Evolutionary conservation across 176 grass and related monocot genomes (phyloP).

Genomic region (Guadua angustifolia): DNA sequence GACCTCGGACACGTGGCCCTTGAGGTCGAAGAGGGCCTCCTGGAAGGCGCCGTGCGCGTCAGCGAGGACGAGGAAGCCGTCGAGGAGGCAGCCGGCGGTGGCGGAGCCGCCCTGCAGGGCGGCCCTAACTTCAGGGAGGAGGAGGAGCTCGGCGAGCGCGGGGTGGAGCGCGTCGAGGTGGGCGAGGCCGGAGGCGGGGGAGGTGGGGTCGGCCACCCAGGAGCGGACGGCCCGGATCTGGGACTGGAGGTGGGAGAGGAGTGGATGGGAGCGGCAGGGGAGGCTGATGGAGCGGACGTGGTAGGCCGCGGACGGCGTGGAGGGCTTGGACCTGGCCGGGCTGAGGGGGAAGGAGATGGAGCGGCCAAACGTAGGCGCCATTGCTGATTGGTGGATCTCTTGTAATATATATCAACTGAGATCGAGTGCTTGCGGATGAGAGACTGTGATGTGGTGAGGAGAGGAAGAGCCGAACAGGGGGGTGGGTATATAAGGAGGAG

Average conservation of each 20-base stretch:
- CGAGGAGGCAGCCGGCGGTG: constrained; percentile 51
- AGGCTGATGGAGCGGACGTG: constrained; percentile 62
- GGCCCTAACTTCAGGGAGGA: constrained; percentile 41
- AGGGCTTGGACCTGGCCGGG: constrained; percentile 17
- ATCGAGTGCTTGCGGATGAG: not conserved
- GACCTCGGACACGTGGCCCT: constrained; percentile 40
- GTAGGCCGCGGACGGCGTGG: not conserved
- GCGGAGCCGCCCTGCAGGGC: not conserved
- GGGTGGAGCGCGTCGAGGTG: constrained; percentile 62
- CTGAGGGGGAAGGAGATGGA: constrained; percentile 65
- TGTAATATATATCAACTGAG: too few species aligned
- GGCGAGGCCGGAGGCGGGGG: constrained; percentile 36
- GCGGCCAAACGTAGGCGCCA: constrained; percentile 67
- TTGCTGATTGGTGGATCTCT: not conserved
- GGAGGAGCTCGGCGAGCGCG: constrained; percentile 54
- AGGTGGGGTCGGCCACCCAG: constrained; percentile 43
- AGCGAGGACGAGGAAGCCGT: constrained; percentile 62
- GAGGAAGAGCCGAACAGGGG: too few species aligned
- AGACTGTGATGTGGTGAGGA: not conserved
- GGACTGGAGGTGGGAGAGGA: constrained; percentile 60
- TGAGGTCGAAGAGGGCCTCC: constrained; percentile 43
- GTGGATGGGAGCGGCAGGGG: constrained; percentile 70
- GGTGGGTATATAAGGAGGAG: constrained; percentile 15
- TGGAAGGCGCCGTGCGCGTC: constrained; percentile 70
- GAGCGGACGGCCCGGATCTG: constrained; percentile 57